Evolutionary conservation across 148 eudicot species (phyloP), one percentile per base, ranked within the genome.

Genomic region (Hydrangea macrophylla): DNA sequence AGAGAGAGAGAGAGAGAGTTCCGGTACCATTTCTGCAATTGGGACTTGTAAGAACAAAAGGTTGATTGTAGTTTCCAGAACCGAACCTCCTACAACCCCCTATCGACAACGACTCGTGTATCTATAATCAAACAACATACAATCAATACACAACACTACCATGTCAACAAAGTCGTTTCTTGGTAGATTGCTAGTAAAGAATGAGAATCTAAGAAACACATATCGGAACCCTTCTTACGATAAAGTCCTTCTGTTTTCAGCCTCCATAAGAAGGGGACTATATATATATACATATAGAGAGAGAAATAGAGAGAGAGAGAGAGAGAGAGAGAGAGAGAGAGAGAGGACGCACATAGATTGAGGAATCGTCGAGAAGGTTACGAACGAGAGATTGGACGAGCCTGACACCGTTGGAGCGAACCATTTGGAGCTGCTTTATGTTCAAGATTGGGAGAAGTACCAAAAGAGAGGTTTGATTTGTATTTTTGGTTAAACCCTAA

Each of bases 81-180:
- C 81, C 76, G 72, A 68, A 80, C 20, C 74, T 76, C 78, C 88
- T 74, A 20, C 11, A 30, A 1, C 74, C 75, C 42, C 73, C 77
- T 9, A 71, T 72, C 58, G 65, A 39, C 64, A 72, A 56, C 54
- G 75, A 76, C 57, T 74, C 78, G 48, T 48, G 69, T 9, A 74
- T 60, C 92, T 90, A 77, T 73, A 69, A 33, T 26, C 42, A 51
- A 56, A 18, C 44, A 64, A n/a, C n/a, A n/a, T n/a, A n/a, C 13
- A 73, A 56, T 4, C 6, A 65, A 13, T 11, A n/a, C n/a, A n/a
- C 7, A 4, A 56, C 44, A 71, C 30, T 4, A 32, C 55, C 25
- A 27, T 26, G 30, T 3, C 22, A n/a, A n/a, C n/a, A n/a, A n/a
- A n/a, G n/a, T n/a, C n/a, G n/a, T n/a, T n/a, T n/a, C n/a, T n/a